Base-by-base conservation (phyloP, 2,329 filamentous ascomycete genomes). In the Hypomyces perniciosus region DNA sequence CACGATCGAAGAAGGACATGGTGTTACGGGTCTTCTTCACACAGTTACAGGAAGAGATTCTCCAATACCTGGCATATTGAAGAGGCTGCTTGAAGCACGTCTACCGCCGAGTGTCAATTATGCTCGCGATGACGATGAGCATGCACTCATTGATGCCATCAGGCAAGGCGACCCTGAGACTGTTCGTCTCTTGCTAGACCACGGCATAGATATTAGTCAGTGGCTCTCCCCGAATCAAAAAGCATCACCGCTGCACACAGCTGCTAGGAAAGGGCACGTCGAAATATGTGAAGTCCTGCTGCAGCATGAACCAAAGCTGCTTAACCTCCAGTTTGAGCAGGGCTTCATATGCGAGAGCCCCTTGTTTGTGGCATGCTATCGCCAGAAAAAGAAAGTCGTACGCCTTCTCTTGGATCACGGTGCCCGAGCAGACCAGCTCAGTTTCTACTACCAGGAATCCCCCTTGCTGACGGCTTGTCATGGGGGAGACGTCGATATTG, bases 1-100 rank as follows among this genome's bases (percentile, higher is more conserved):
- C 3, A 61, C 58, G 0, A 39, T 53, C 1, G 59, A 62, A 33
- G 59, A 62, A 40, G 61, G 54, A 3, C 54, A 54, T 9, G 51
- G 49, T 2, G 28, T 54, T 6, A 31, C 37, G 1, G 54, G 59
- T 4, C 50, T 56, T 1, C 49, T 61, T 1, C 43, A 47, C 9
- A 41, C 50, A 9, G 57, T 58, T 9, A 37, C 59, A 35, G 30
- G 37, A 30, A 50, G 35, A 4, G 29, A 33, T 0, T 40, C 13
- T 6, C 39, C 50, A 5, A 44, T 46, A 8, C 40, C 50, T 8
- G 43, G 55, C 6, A 53, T 53, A n/a, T 34, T 58, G 26, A 46
- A 43, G 20, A 35, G 51, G 10, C 53, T 62, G 2, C 38, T 62
- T 10, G 49, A 55, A 8, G 50, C 59, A 6, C n/a, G 13, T 2